Evolutionary conservation across 2,329 filamentous ascomycete genomes (phyloP), one percentile per base, ranked within the genome.

Genomic region (Microcyclosporella mali): DNA sequence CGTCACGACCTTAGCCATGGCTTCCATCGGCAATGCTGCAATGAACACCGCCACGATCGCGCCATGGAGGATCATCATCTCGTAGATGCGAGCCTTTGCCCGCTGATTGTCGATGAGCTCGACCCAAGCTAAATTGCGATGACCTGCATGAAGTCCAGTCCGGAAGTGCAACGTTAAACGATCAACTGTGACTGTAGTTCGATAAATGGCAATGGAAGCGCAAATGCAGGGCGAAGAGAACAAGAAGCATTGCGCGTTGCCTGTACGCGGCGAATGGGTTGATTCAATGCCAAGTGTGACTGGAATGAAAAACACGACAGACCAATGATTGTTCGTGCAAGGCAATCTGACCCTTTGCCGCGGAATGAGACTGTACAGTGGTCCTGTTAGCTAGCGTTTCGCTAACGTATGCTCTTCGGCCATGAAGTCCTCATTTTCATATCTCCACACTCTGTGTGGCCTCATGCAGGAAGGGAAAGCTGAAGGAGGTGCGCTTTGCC

Each of bases 1-100:
- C 14, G 56, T 59, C n/a, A 58, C 41, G 17, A 60, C 37, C 35
- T 53, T 45, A 10, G 40, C 44, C 27, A 47, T 37, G n/a, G 36
- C 46, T n/a, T 25, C 40, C 16, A 46, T n/a, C 18, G 48, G 45
- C 21, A 56, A 33, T 36, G 49, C 42, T 25, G 46, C 35, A 12
- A 49, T 40, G 27, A 38, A 46, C 18, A 43, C n/a, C 31, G 32
- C 37, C 7, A 45, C 10, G 10, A 39, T 34, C 21, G 21, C 40
- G 40, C 46, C 46, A 30, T 41, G 44, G 36, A 41, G 36, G 36
- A 25, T 41, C 45, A 53, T 53, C n/a, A 25, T 25, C 21, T 40
- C 36, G 27, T 14, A 19, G 35, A 17, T 8, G 27, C 7, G 19
- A 18, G 14, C n/a, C 28, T 27, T 8, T 18, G 15, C 11, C 14